Base-by-base conservation (phyloP, 2,329 filamentous ascomycete genomes). In the Alternaria arborescens region DNA sequence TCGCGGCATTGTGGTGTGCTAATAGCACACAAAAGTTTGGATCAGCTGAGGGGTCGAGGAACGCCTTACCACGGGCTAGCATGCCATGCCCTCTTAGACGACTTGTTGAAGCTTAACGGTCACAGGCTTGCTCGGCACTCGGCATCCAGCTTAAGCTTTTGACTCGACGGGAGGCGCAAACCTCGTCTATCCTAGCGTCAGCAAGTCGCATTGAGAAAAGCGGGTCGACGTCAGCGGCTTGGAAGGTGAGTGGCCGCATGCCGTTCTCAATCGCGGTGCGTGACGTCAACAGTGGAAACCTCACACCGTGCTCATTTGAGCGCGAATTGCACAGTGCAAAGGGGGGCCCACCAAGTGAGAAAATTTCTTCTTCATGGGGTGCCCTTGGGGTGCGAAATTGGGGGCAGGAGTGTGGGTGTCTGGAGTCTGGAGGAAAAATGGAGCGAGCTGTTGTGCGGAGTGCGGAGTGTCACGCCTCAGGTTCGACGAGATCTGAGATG, bases 191-290 rank as follows among this genome's bases (percentile, higher is more conserved):
- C 44, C 67, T 68, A 68, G 54, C 53, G 53, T 47, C 32, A 36
- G 54, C 59, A 40, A 56, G 66, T 68, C 71, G 64, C 69, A 71
- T 65, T 54, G 48, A 41, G 47, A 68, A 70, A 64, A 67, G 58
- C 59, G 70, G 70, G 64, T 16, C 64, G 30, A 60, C 58, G 56
- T 65, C 66, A 65, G 47, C 46, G 46, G 38, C 54, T 50, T 30
- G 20, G 30, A 14, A 26, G 40, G 40, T 65, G 54, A 65, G 53
- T 68, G 66, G 64, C 58, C 14, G 34, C 38, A 36, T 44, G 30
- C 42, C 34, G 55, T 61, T 60, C 55, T 42, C 52, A 32, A 52
- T 41, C 44, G 34, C 53, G 46, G 60, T 63, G 46, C 51, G 34
- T 67, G 62, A 70, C 68, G 68, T 68, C 66, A 61, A 32, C 20